Conservation (phyloP, 139 green algal species). For the Picochlorum sp. region DNA sequence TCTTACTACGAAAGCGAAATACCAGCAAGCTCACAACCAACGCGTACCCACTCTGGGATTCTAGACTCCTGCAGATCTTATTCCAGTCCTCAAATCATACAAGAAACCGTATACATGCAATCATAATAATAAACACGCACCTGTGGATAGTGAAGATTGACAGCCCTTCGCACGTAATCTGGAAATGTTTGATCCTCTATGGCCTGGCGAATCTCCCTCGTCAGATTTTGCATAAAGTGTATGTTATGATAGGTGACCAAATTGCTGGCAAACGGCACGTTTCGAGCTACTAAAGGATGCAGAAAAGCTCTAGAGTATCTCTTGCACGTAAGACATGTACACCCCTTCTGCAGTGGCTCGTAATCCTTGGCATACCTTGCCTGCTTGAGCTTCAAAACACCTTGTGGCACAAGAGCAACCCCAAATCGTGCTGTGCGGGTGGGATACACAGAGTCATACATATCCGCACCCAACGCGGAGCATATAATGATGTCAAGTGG, state of each 20-base stretch:
- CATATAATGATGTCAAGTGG: conserved; percentile 93
- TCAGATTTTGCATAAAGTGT: conserved; percentile 68
- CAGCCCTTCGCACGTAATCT: conserved; percentile 55
- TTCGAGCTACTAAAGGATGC: conserved; percentile 58
- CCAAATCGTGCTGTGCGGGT: conserved; percentile 92
- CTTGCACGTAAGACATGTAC: conserved; percentile 66
- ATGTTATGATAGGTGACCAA: conserved; percentile 88
- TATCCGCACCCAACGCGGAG: conserved; percentile 83
- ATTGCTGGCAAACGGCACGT: conserved; percentile 49
- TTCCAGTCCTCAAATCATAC: conserved; percentile 26
- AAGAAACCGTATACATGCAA: too few relatives aligned
- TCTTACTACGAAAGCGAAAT: too few relatives aligned
- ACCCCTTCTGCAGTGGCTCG: conserved; percentile 60
- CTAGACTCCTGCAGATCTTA: too few relatives aligned
- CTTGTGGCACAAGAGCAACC: conserved; percentile 72
- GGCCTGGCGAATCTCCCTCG: conserved; percentile 35
- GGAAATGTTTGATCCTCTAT: conserved; percentile 51
- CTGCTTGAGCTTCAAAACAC: conserved; percentile 74
- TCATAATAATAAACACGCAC: too few relatives aligned
- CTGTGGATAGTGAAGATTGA: conserved; percentile 52
- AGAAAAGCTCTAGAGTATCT: conserved; percentile 70
- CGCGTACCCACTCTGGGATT: conserved; percentile 48
- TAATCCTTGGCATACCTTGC: conserved; percentile 41
- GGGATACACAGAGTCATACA: conserved; percentile 95
- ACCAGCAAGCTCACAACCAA: conserved; percentile 39